phyloP scores from a whole-genome alignment of 176 grass and related monocot species.

The Otatea glauca region DNA sequence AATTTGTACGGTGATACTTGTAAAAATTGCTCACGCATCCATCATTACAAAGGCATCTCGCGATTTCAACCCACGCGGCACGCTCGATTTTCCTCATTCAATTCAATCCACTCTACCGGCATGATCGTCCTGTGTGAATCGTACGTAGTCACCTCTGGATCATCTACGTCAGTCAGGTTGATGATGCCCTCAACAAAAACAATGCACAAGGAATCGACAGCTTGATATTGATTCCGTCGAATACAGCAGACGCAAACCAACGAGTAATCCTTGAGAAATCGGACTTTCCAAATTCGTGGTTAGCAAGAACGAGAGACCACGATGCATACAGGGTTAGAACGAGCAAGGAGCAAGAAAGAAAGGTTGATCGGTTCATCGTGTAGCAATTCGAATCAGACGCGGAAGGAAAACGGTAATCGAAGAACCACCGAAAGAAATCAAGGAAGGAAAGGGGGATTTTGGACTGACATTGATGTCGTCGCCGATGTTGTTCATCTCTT shows the following conservation, averaged over 20 bases:
- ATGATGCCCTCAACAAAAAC: neutral
- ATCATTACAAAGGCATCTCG: no score
- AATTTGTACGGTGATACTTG: no score
- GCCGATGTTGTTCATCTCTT: constrained; percentile 69
- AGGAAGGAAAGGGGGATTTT: neutral
- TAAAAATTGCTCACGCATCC: no score
- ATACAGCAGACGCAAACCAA: neutral
- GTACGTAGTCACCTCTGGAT: neutral
- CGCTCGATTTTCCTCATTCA: neutral
- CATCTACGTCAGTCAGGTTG: no score
- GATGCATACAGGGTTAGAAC: neutral
- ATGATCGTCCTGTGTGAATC: neutral
- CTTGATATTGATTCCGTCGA: neutral
- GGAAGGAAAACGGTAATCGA: neutral
- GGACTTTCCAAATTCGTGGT: neutral
- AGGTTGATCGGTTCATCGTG: neutral
- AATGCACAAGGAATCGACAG: neutral
- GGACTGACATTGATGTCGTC: constrained; percentile 75
- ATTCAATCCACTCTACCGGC: neutral
- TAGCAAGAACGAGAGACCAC: no score
- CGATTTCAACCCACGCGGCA: neutral
- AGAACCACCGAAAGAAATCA: neutral
- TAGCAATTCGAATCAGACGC: neutral
- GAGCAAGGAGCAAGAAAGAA: neutral
- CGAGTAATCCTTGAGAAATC: neutral